These are phyloP conservation scores for Kalmanozyma brasiliensis DNA, from an alignment of 1,284 basidiomycete species.

Conservation along the genomic window DNA sequence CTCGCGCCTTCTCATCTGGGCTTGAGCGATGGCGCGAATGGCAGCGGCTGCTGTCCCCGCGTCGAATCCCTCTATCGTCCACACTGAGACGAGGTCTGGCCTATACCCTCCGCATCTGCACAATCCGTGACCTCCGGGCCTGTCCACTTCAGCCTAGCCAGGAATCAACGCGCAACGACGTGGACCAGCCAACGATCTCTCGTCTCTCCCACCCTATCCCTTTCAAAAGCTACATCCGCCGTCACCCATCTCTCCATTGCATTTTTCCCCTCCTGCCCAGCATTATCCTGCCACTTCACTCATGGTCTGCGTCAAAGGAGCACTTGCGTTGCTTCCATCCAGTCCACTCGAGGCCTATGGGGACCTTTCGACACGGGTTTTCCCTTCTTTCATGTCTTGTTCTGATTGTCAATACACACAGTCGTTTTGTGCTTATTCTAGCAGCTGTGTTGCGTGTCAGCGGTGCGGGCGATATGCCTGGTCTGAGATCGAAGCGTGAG, in stretches of 20 bases:
- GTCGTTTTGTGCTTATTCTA: constrained; percentile 12
- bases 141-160: not conserved
- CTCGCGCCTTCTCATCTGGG: constrained; percentile 78
- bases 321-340: no score
- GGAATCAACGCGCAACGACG: no score
- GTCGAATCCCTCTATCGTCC: no score
- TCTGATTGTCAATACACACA: constrained; percentile 17
- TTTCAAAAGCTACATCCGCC: no score
- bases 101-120: constrained; percentile 23
- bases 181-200: not conserved
- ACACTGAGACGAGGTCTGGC: constrained; percentile 4
- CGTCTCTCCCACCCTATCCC: not conserved
- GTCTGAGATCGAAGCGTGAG: no score
- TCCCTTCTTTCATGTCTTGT: constrained; percentile 1
- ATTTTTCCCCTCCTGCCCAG: constrained; percentile 4
- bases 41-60: no score
- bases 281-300: not conserved
- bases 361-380: no score
- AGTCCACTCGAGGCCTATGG: no score
- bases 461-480: not conserved
- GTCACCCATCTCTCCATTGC: not conserved
- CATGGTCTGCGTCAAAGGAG: no score
- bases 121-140: no score
- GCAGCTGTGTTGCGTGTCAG: not conserved
- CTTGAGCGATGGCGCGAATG: constrained; percentile 10